Evolutionary conservation across 805 yeast genomes (phyloP).

Genomic region (Lachancea meyersii): DNA sequence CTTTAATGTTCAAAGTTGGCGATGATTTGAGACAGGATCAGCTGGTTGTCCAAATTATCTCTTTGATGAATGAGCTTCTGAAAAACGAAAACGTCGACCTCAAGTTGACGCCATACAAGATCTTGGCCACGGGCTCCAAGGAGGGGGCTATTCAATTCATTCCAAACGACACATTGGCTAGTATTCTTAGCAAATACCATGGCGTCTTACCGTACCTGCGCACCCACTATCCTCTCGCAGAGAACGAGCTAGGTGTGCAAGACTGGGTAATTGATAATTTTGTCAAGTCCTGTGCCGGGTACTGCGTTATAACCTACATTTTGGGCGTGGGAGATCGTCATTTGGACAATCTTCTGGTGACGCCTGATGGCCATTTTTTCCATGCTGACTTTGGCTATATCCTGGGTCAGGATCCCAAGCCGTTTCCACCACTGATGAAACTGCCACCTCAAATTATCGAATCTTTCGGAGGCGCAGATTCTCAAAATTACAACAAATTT

Average conservation of each 20-base stretch:
- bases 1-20: slow-evolving; percentile 90
- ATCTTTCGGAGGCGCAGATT: slow-evolving; percentile 92
- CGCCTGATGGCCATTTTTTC: slow-evolving; percentile 83
- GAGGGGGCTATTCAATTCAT: slow-evolving; percentile 93
- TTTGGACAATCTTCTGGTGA: slow-evolving; percentile 77
- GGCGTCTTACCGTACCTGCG: slow-evolving; percentile 70
- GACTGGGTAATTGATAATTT: slow-evolving; percentile 81
- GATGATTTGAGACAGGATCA: slow-evolving; percentile 95
- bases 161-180: slow-evolving; percentile 85
- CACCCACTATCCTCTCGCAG: slow-evolving; percentile 53
- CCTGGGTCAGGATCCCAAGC: slow-evolving; percentile 94
- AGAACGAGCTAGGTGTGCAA: slow-evolving; percentile 32
- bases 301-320: slow-evolving; percentile 90
- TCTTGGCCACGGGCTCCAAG: slow-evolving; percentile 80
- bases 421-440: slow-evolving; percentile 97
- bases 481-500: slow-evolving; percentile 79
- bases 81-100: slow-evolving; percentile 87
- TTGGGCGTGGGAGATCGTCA: slow-evolving; percentile 98
- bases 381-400: slow-evolving; percentile 98
- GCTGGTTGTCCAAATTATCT: slow-evolving; percentile 87
- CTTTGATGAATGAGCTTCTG: slow-evolving; percentile 81
- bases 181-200: slow-evolving; percentile 65
- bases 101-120: slow-evolving; percentile 79
- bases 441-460: slow-evolving; percentile 94
- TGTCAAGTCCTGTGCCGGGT: slow-evolving; percentile 94